Evolutionary conservation across 2,329 filamentous ascomycete species (phyloP).

Genomic region (Beauveria brongniartii): DNA sequence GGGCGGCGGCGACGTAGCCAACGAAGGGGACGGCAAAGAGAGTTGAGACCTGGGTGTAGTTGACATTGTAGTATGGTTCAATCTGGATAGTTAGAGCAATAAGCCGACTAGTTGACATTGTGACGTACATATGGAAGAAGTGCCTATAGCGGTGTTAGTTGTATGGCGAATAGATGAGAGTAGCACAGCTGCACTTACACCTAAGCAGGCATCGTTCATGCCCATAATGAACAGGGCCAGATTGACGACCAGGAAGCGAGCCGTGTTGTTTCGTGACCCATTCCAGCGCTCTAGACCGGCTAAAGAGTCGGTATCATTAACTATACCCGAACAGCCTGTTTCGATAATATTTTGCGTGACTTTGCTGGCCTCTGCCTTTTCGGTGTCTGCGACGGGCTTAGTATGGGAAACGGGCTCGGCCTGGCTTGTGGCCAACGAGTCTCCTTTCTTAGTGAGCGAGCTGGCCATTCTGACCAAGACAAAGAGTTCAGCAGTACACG

Average conservation of each 20-base stretch:
- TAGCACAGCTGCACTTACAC: slow-evolving; percentile 34
- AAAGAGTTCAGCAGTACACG: neutral
- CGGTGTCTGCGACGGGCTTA: neutral
- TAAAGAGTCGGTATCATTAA: neutral
- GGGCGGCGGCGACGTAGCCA: slow-evolving; percentile 55
- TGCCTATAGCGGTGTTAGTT: slow-evolving; percentile 24
- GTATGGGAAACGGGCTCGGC: neutral
- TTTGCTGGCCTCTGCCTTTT: neutral
- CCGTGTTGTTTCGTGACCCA: slow-evolving; percentile 48
- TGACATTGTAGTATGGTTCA: slow-evolving; percentile 52
- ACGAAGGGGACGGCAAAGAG: slow-evolving; percentile 59
- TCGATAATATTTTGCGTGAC: slow-evolving; percentile 9
- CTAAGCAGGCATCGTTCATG: slow-evolving; percentile 59
- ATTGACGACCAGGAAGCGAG: slow-evolving; percentile 49
- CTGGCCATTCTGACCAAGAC: neutral
- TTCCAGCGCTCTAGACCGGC: slow-evolving; percentile 51
- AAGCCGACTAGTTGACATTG: neutral
- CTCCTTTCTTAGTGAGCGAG: neutral
- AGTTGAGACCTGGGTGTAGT: slow-evolving; percentile 56
- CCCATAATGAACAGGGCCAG: slow-evolving; percentile 58
- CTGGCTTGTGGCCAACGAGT: neutral
- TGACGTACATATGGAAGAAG: slow-evolving; percentile 38
- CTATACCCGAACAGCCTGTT: neutral
- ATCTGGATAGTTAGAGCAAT: slow-evolving; percentile 29
- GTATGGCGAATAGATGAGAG: too few relatives aligned